Evolutionary conservation across 106 monocot genomes (phyloP), one percentile per base, ranked within the genome.

Genomic region (Phalaenopsis equestris): DNA sequence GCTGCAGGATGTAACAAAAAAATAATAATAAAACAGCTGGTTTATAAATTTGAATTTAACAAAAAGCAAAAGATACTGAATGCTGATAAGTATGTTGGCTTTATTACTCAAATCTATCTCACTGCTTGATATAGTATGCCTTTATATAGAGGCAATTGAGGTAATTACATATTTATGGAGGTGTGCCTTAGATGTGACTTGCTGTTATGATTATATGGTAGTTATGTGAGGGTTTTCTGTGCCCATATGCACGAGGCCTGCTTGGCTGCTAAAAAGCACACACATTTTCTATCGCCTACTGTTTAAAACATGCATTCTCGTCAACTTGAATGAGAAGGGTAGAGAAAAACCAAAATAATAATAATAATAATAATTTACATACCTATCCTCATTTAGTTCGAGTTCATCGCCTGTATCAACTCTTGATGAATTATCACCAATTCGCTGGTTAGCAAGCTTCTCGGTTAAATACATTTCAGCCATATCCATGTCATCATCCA

Each of bases 401-500:
- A 72, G 56, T 75, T 41, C 85, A 72, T 85, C 82, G 15, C 78
- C 41, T 24, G 74, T 18, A 81, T 85, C 81, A 73, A 74, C 48
- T 76, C 80, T 83, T 37, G 42, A 77, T 68, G 80, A 82, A 8
- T 67, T 75, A 30, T 87, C 90, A 52, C 65, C 57, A 75, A 79
- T 70, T 61, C 30, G 79, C 52, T 85, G 84, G 48, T 6, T 15
- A 75, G 41, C 72, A 64, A 91, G 88, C 84, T 96, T 96, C 37
- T 93, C 84, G 38, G 96, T 93, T 43, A 96, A 87, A 73, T 93
- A 90, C 96, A 96, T 96, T 84, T 96, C 96, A 36, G 96, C 93
- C 96, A 96, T 96, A 80, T 96, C 96, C 88, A 86, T 89, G 84
- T 96, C 96, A 88, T 96, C 93, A 84, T 96, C 93, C 83, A 96